These are phyloP conservation scores for Dipteronia sinensis DNA, from an alignment of 345 rosid species.

Conservation along the genomic window DNA sequence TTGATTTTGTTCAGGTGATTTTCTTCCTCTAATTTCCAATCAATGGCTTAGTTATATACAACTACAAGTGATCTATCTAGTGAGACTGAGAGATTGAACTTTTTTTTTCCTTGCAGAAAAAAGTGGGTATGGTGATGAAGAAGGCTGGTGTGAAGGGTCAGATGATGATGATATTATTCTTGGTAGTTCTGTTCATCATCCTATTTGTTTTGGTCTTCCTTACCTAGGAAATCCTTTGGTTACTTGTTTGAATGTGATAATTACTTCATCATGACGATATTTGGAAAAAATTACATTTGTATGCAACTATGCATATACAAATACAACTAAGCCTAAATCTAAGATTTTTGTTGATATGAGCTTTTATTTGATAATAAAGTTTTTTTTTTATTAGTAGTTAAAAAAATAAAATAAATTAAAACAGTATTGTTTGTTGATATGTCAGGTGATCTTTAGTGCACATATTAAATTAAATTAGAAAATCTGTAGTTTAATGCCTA, in stretches of 20 bases:
- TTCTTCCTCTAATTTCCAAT: background rate
- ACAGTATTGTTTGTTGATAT: too few relatives aligned
- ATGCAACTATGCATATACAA: too few relatives aligned
- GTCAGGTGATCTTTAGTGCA: too few relatives aligned
- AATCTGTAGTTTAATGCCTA: too few relatives aligned
- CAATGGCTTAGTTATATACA: background rate
- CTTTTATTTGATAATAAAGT: too few relatives aligned
- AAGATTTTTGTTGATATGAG: background rate
- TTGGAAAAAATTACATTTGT: background rate
- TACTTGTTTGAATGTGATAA: background rate
- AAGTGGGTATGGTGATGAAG: slow-evolving; percentile 96
- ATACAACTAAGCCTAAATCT: background rate
- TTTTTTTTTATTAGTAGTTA: too few relatives aligned
- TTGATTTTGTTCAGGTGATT: slow-evolving; percentile 92
- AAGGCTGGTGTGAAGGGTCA: slow-evolving; percentile 93
- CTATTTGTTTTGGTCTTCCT: slow-evolving; percentile 86
- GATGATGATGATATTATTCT: slow-evolving; percentile 84
- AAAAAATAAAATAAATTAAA: too few relatives aligned
- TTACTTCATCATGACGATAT: background rate
- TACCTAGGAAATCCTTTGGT: slow-evolving; percentile 35
- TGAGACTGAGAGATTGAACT: background rate
- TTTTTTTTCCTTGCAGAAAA: slow-evolving; percentile 63
- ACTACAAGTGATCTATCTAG: background rate
- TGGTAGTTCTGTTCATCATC: slow-evolving; percentile 76
- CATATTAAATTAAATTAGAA: too few relatives aligned